These are phyloP conservation scores for Fagus sylvatica DNA, from an alignment of 306 rosid species.

Conservation along the genomic window DNA sequence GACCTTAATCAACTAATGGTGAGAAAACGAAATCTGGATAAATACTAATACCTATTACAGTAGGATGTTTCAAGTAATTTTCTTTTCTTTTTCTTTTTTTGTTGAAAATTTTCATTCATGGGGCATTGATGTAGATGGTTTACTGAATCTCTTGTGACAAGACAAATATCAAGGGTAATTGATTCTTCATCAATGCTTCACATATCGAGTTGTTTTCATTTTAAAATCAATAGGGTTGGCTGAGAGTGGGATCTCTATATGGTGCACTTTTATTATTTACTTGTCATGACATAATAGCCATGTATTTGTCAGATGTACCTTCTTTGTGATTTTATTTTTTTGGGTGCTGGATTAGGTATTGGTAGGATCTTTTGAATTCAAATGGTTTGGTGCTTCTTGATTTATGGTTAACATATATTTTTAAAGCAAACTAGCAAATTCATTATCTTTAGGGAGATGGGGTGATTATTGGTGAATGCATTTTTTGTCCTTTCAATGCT, in stretches of 20 bases:
- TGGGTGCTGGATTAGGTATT: background rate
- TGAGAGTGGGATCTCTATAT: background rate
- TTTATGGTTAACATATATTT: background rate
- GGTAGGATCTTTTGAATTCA: background rate
- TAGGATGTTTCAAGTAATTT: background rate
- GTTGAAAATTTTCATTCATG: background rate
- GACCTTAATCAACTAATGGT: background rate
- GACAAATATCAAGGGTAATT: background rate
- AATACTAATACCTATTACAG: too few relatives aligned
- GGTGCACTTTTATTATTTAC: background rate
- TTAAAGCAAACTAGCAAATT: constrained; percentile 10
- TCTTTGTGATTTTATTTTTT: background rate
- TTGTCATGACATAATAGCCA: background rate
- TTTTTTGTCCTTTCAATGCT: constrained; percentile 25
- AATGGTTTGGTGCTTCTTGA: background rate
- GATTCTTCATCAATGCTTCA: background rate
- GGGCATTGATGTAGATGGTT: background rate
- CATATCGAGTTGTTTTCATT: background rate
- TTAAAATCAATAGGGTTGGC: background rate
- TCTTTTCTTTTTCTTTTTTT: background rate
- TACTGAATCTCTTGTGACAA: background rate
- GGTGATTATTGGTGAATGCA: constrained; percentile 5
- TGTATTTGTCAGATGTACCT: background rate
- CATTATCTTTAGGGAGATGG: constrained; percentile 10
- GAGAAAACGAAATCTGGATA: too few relatives aligned